phyloP scores from a whole-genome alignment of 441 rosid species.

The Erysimum pusillum region DNA sequence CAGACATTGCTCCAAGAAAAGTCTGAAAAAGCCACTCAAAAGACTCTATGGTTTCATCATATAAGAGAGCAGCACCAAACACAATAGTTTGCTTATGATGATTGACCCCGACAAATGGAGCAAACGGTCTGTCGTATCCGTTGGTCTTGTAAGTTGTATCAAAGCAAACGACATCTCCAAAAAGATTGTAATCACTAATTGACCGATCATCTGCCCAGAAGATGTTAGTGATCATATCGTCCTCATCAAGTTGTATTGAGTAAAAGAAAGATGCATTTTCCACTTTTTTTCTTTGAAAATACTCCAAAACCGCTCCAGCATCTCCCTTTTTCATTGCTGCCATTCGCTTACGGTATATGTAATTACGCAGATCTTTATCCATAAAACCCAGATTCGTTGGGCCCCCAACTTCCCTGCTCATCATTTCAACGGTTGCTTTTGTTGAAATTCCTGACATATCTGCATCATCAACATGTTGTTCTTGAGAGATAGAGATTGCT shows the following conservation, averaged over 20 bases:
- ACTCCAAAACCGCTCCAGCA: neutral
- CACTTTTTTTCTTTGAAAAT: neutral
- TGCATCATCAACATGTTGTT: neutral
- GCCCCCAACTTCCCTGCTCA: neutral
- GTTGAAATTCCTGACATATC: conserved; percentile 3
- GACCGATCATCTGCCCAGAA: neutral
- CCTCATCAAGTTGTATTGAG: no score
- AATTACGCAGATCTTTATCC: neutral
- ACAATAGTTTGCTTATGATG: neutral
- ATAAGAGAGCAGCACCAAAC: neutral
- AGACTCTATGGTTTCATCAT: no score
- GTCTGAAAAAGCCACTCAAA: no score
- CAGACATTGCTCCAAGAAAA: neutral
- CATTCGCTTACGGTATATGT: neutral
- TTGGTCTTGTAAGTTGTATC: neutral
- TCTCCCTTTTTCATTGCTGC: neutral
- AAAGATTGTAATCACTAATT: no score
- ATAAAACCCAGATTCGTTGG: neutral
- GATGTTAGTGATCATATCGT: neutral
- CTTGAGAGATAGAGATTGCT: no score
- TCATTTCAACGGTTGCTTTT: neutral
- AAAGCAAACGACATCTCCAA: neutral
- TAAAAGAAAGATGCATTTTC: neutral
- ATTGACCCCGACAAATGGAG: neutral
- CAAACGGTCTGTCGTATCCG: no score